Percentiles rank a stretch among this genome's conserved stretches.
phyloP scores from a whole-genome alignment of 2,329 filamentous ascomycete species.

The Ilyonectria destructans region DNA sequence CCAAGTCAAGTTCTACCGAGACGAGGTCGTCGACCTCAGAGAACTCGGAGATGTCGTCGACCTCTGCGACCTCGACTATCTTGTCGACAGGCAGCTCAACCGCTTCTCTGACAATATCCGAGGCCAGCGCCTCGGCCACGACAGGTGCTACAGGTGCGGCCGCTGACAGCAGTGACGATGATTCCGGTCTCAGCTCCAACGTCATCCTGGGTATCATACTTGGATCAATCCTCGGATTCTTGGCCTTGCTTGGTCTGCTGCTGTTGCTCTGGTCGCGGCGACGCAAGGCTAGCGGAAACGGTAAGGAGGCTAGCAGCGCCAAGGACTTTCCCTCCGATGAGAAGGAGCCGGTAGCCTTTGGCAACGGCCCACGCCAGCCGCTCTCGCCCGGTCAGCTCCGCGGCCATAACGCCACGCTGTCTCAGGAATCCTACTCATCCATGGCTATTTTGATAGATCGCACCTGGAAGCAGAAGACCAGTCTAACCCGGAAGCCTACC shows the following conservation, averaged over 20 bases:
- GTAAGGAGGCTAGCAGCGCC: neutral
- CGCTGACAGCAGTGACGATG: constrained; percentile 45
- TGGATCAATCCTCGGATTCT: too few species aligned
- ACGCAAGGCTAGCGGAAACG: constrained; percentile 58
- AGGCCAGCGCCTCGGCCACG: constrained; percentile 44
- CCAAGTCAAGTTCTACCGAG: constrained; percentile 27
- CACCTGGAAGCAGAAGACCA: constrained; percentile 62
- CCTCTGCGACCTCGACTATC: constrained; percentile 46
- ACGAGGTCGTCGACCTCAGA: constrained; percentile 24
- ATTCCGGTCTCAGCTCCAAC: constrained; percentile 9
- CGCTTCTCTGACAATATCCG: constrained; percentile 46
- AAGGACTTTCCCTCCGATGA: constrained; percentile 67
- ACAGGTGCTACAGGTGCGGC: constrained; percentile 40
- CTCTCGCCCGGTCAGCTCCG: constrained; percentile 59
- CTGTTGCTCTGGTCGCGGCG: constrained; percentile 52
- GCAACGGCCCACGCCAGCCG: constrained; percentile 59
- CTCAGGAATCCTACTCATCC: constrained; percentile 73
- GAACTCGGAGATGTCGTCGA: constrained; percentile 34
- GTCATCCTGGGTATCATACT: too few species aligned
- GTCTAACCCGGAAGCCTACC: constrained; percentile 69
- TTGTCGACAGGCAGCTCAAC: constrained; percentile 34
- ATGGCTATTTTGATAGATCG: constrained; percentile 79
- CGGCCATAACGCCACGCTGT: constrained; percentile 69
- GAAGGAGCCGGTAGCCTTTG: constrained; percentile 69
- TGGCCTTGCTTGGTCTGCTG: too few species aligned